A percentile compares a stretch with the other conserved stretches of the same genome.
Conservation (phyloP, 2,329 filamentous ascomycete species). For the Fusarium armeniacum region DNA sequence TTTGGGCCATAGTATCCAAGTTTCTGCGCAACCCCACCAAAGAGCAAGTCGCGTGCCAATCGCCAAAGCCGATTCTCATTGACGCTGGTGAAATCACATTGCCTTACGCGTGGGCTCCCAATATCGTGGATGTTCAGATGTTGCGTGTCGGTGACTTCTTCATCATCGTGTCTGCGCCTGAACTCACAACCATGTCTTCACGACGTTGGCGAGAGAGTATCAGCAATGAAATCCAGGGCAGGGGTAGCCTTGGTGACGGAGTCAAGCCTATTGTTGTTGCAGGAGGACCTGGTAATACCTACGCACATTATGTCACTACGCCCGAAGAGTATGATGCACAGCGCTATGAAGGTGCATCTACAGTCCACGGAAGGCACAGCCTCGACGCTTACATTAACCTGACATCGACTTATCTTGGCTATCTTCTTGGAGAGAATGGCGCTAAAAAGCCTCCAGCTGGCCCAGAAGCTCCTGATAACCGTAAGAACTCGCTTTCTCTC, state of each 20-base stretch:
- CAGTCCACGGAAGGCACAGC: slow-evolving; percentile 12
- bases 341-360: slow-evolving; percentile 14
- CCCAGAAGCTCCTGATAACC: neutral
- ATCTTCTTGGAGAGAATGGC: slow-evolving; percentile 2
- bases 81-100: slow-evolving; percentile 13
- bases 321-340: slow-evolving; percentile 23
- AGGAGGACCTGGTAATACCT: slow-evolving; percentile 11
- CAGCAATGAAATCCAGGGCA: neutral
- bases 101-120: slow-evolving; percentile 17
- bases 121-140: slow-evolving; percentile 18
- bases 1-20: slow-evolving; percentile 18
- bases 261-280: slow-evolving; percentile 11
- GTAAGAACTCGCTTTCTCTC: slow-evolving; percentile 12
- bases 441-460: neutral
- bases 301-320: slow-evolving; percentile 15
- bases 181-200: slow-evolving; percentile 11
- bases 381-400: slow-evolving; percentile 18
- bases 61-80: slow-evolving; percentile 10
- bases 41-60: slow-evolving; percentile 5
- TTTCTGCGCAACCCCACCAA: slow-evolving; percentile 9
- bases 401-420: neutral
- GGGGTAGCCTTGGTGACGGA: neutral
- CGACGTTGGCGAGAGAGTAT: slow-evolving; percentile 16
- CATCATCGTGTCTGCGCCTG: slow-evolving; percentile 5
- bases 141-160: slow-evolving; percentile 19